Percentiles rank a stretch among this genome's conserved stretches.
These are phyloP conservation scores for Wickerhamiella nectarea DNA, from an alignment of 805 yeast species.

Conservation along the genomic window DNA sequence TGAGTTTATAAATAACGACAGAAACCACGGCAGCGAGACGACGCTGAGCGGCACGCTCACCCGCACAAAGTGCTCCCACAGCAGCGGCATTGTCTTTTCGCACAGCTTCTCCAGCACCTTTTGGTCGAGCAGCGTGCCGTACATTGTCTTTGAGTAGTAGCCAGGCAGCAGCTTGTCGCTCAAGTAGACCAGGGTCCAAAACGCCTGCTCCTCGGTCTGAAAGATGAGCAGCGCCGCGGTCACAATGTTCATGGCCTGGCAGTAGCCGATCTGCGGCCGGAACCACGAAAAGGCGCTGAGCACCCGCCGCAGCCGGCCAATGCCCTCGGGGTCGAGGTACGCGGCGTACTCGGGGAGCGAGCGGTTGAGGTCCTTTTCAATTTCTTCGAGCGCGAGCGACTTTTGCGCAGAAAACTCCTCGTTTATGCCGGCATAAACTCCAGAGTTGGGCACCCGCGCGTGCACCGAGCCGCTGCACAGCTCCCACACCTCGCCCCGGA, in stretches of 20 bases:
- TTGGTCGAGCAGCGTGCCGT: conserved; percentile 89
- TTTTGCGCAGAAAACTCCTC: conserved; percentile 46
- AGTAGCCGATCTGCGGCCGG: conserved; percentile 92
- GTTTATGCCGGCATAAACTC: conserved; percentile 45
- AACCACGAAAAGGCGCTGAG: conserved; percentile 93
- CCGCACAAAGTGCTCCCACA: conserved; percentile 68
- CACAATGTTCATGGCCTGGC: conserved; percentile 94
- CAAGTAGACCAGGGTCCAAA: conserved; percentile 71
- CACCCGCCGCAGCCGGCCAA: conserved; percentile 69
- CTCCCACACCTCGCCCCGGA: conserved; percentile 97
- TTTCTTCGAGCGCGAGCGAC: conserved; percentile 86
- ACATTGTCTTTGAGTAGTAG: conserved; percentile 93
- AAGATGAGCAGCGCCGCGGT: conserved; percentile 37
- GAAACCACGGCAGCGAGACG: conserved; percentile 91
- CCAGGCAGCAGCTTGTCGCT: conserved; percentile 88
- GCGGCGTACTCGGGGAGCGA: conserved; percentile 95
- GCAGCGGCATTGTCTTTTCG: conserved; percentile 73
- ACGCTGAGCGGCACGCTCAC: conserved; percentile 85
- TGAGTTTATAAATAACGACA: conserved; percentile 75
- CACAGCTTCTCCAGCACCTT: conserved; percentile 84
- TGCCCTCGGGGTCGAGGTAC: conserved; percentile 77
- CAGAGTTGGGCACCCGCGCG: conserved; percentile 46
- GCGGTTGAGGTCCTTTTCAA: conserved; percentile 87
- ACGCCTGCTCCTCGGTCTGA: conserved; percentile 95
- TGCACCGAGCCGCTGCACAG: conserved; percentile 76